Percentiles rank a stretch among this genome's conserved stretches.
These are phyloP conservation scores for Rehmannia glutinosa DNA, from an alignment of 257 asterid species.

Conservation along the genomic window DNA sequence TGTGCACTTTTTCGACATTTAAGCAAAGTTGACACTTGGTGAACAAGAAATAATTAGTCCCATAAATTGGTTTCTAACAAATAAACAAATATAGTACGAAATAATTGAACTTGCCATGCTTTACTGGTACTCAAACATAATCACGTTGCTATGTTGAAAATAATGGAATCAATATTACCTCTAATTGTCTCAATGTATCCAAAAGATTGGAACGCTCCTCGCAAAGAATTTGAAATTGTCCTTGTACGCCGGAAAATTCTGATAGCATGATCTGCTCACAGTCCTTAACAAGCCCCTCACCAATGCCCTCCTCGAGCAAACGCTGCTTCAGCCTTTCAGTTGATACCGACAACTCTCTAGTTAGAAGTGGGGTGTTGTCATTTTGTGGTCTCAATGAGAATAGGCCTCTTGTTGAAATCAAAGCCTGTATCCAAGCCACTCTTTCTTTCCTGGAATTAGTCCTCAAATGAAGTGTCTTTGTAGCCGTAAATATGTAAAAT, in stretches of 20 bases:
- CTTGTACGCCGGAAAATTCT: slow-evolving; percentile 73
- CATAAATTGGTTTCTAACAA: too few species aligned
- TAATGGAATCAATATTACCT: slow-evolving; percentile 41
- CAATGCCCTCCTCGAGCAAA: slow-evolving; percentile 70
- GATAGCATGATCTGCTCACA: slow-evolving; percentile 93
- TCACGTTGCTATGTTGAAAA: not conserved
- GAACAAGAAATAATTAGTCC: too few species aligned
- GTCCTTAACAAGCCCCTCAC: slow-evolving; percentile 68
- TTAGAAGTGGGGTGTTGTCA: slow-evolving; percentile 49
- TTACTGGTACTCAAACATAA: not conserved
- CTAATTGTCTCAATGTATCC: slow-evolving; percentile 78
- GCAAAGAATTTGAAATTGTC: slow-evolving; percentile 68
- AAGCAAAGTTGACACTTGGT: too few species aligned
- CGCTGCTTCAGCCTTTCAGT: slow-evolving; percentile 79
- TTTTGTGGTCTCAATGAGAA: slow-evolving; percentile 52
- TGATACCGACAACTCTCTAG: slow-evolving; percentile 62
- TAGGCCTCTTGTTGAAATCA: slow-evolving; percentile 61
- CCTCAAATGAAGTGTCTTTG: slow-evolving; percentile 89
- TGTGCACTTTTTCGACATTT: too few species aligned
- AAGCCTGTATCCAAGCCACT: slow-evolving; percentile 82
- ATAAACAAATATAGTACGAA: too few species aligned
- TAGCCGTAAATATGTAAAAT: slow-evolving; percentile 86
- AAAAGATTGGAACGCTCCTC: slow-evolving; percentile 76
- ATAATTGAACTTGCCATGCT: not conserved
- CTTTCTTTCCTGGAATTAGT: slow-evolving; percentile 73